phyloP scores from a whole-genome alignment of 2,329 filamentous ascomycete genomes.

The Tetracladium maxilliforme region DNA sequence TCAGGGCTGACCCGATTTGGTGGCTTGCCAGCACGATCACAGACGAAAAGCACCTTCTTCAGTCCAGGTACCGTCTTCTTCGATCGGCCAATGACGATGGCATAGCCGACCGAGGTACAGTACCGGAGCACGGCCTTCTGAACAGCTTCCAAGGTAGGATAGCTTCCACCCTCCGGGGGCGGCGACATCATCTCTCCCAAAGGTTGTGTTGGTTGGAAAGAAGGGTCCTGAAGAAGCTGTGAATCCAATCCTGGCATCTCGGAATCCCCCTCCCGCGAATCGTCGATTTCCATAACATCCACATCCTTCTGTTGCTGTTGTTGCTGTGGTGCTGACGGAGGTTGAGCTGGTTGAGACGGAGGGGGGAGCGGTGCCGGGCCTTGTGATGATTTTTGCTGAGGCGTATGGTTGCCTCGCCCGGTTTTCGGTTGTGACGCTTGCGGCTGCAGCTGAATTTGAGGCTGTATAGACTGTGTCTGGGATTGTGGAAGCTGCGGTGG shows the following conservation, averaged over 20 bases:
- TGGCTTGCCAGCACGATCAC: conserved; percentile 49
- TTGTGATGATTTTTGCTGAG: no score
- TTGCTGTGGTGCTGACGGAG: conserved; percentile 1
- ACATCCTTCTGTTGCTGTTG: no score
- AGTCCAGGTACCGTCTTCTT: conserved; percentile 53
- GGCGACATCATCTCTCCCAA: conserved; percentile 47
- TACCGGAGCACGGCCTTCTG: conserved; percentile 50
- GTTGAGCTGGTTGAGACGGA: background rate
- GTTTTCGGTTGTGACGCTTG: background rate
- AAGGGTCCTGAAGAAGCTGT: conserved; percentile 3
- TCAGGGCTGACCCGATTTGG: conserved; percentile 47
- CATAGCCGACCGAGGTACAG: conserved; percentile 52
- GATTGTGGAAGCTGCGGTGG: background rate
- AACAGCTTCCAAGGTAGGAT: conserved; percentile 47
- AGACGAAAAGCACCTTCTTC: conserved; percentile 55
- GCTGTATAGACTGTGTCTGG: no score
- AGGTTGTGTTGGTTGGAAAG: conserved; percentile 35
- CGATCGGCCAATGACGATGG: conserved; percentile 51
- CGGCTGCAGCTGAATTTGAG: background rate
- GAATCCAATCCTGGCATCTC: conserved; percentile 1
- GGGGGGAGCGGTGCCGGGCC: no score
- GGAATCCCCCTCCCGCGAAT: conserved; percentile 1
- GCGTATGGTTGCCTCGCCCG: no score
- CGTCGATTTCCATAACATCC: conserved; percentile 1
- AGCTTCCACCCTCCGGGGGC: conserved; percentile 49